These are phyloP conservation scores for Pythium graminicola DNA, from an alignment of 352 stramenopile genomes.

Conservation along the genomic window DNA sequence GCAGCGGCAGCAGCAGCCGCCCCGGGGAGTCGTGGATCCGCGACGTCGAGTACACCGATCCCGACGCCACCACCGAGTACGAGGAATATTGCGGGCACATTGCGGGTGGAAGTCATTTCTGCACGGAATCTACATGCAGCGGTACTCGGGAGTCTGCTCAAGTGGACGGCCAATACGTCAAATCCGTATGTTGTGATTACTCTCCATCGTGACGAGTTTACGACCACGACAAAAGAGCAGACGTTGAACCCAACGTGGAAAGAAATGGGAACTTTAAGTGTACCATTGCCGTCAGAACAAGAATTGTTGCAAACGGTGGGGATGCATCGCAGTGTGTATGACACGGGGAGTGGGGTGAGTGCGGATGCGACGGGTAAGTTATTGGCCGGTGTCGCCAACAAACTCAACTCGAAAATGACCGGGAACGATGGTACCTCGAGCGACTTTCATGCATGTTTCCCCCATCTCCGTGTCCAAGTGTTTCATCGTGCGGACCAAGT, in stretches of 20 bases:
- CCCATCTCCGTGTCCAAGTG: slow-evolving; percentile 52
- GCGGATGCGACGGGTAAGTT: slow-evolving; percentile 9
- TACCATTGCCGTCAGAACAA: slow-evolving; percentile 51
- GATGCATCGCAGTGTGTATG: slow-evolving; percentile 6
- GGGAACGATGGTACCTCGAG: slow-evolving; percentile 12
- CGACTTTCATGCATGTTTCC: slow-evolving; percentile 49
- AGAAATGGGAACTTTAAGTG: slow-evolving; percentile 39
- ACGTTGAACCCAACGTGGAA: slow-evolving; percentile 66
- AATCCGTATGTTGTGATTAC: slow-evolving; percentile 62
- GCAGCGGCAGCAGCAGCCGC: too few species aligned
- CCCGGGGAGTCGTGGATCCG: too few species aligned
- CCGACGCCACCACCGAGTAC: not conserved
- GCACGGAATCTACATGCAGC: slow-evolving; percentile 53
- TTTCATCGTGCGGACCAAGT: slow-evolving; percentile 41
- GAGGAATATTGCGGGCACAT: slow-evolving; percentile 27
- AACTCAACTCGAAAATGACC: slow-evolving; percentile 16
- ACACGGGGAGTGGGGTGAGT: slow-evolving; percentile 7
- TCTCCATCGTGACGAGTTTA: slow-evolving; percentile 46
- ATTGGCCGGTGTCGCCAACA: not conserved
- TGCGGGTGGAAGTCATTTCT: slow-evolving; percentile 52
- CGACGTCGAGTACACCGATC: too few species aligned
- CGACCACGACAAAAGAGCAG: slow-evolving; percentile 39
- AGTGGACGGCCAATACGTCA: slow-evolving; percentile 60
- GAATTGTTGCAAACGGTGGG: slow-evolving; percentile 45
- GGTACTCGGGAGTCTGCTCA: slow-evolving; percentile 58